phyloP scores from a whole-genome alignment of 2,329 filamentous ascomycete species.

The Aspergillus latus region DNA sequence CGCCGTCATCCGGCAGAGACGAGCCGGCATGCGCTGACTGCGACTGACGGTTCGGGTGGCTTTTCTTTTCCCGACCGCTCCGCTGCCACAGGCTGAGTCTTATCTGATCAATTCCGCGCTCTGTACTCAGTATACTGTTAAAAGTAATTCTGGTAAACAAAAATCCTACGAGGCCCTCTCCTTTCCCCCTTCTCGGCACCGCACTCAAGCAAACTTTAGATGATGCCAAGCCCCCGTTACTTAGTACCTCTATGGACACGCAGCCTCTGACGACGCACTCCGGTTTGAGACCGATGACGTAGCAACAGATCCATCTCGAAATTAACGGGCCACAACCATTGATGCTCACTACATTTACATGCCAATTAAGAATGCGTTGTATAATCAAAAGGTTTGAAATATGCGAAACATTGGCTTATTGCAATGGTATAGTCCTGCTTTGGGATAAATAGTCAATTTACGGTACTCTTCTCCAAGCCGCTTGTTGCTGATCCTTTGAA shows the following conservation, averaged over 20 bases:
- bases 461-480: no score
- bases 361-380: no score
- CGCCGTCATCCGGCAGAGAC: conserved; percentile 6
- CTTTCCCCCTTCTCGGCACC: not conserved
- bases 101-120: not conserved
- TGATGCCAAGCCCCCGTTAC: not conserved
- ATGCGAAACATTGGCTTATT: no score
- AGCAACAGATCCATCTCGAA: not conserved
- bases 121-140: not conserved
- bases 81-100: not conserved
- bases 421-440: no score
- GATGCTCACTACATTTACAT: no score
- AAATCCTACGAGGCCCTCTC: not conserved
- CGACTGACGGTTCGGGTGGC: not conserved
- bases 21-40: conserved; percentile 16
- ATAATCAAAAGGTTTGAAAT: no score
- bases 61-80: conserved; percentile 4
- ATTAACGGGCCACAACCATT: not conserved
- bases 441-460: no score
- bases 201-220: not conserved
- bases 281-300: not conserved
- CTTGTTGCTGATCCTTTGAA: not conserved
- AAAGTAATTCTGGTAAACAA: no score
- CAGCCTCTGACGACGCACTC: not conserved
- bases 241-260: not conserved